phyloP scores from a whole-genome alignment of 1,284 basidiomycete species.

The Bondarzewia mesenterica region DNA sequence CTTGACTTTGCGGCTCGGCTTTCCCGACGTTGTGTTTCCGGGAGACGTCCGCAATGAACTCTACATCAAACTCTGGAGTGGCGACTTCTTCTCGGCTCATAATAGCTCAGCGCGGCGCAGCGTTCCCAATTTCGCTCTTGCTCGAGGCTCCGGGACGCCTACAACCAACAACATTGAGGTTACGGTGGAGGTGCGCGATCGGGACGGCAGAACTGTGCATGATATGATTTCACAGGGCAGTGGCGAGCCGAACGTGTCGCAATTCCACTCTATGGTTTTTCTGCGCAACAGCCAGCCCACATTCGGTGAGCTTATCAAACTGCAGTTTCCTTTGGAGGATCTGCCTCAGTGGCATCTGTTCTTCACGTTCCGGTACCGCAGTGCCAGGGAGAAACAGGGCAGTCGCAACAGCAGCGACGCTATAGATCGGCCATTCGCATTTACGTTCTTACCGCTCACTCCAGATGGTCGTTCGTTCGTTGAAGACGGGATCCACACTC shows the following conservation, averaged over 20 bases:
- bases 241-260: constrained; percentile 73
- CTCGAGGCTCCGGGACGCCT: constrained; percentile 45
- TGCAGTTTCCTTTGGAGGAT: constrained; percentile 66
- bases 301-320: constrained; percentile 90
- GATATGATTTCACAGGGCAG: constrained; percentile 77
- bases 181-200: constrained; percentile 79
- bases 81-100: constrained; percentile 63
- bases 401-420: constrained; percentile 30
- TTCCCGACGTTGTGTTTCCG: constrained; percentile 94
- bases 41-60: constrained; percentile 90
- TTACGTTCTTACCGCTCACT: constrained; percentile 87
- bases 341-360: constrained; percentile 85
- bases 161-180: constrained; percentile 79
- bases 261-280: constrained; percentile 89
- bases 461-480: constrained; percentile 75
- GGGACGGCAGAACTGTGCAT: constrained; percentile 68
- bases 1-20: constrained; percentile 84
- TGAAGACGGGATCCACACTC: constrained; percentile 84
- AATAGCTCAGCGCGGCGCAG: constrained; percentile 46
- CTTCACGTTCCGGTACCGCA: constrained; percentile 87
- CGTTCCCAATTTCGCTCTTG: constrained; percentile 52
- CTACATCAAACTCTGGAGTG: constrained; percentile 92
- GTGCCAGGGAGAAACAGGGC: constrained; percentile 38
- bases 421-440: constrained; percentile 80
- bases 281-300: constrained; percentile 80